These are phyloP conservation scores for Pneumocystis oryctolagi DNA, from an alignment of 1,139 yeast genomes.

Conservation along the genomic window DNA sequence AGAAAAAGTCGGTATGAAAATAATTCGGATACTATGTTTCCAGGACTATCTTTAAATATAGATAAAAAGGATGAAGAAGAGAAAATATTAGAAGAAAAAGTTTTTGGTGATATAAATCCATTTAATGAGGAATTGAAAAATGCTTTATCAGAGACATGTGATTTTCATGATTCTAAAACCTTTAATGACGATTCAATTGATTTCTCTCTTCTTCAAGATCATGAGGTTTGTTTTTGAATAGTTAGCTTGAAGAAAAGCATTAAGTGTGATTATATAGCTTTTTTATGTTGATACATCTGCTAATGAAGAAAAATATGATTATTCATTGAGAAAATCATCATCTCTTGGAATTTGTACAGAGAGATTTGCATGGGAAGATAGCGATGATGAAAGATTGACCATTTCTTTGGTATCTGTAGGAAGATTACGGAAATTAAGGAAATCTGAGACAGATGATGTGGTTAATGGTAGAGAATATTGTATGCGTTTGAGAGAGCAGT, in stretches of 20 bases:
- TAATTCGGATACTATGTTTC: neutral
- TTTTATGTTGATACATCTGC: slow-evolving; percentile 13
- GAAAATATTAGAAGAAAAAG: slow-evolving; percentile 57
- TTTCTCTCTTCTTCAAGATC: neutral
- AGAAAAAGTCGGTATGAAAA: neutral
- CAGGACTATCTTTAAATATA: neutral
- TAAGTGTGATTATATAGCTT: slow-evolving; percentile 1
- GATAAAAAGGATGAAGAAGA: slow-evolving; percentile 65
- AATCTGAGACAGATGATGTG: slow-evolving; percentile 41
- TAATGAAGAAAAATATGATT: slow-evolving; percentile 23
- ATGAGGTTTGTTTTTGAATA: neutral
- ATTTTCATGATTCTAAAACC: slow-evolving; percentile 18
- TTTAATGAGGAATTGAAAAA: slow-evolving; percentile 43
- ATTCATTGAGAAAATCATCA: slow-evolving; percentile 15
- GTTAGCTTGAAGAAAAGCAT: neutral
- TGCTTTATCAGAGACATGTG: slow-evolving; percentile 10
- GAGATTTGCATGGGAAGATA: slow-evolving; percentile 70
- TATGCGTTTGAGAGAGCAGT: slow-evolving; percentile 57
- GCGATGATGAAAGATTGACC: slow-evolving; percentile 67
- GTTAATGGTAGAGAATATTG: slow-evolving; percentile 57
- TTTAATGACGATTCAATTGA: slow-evolving; percentile 20
- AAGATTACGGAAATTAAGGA: slow-evolving; percentile 57
- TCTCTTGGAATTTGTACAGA: slow-evolving; percentile 20
- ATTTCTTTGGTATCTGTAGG: slow-evolving; percentile 49
- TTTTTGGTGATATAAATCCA: slow-evolving; percentile 77